These are phyloP conservation scores for Brassica rapa DNA, from an alignment of 345 rosid genomes.

Conservation along the genomic window DNA sequence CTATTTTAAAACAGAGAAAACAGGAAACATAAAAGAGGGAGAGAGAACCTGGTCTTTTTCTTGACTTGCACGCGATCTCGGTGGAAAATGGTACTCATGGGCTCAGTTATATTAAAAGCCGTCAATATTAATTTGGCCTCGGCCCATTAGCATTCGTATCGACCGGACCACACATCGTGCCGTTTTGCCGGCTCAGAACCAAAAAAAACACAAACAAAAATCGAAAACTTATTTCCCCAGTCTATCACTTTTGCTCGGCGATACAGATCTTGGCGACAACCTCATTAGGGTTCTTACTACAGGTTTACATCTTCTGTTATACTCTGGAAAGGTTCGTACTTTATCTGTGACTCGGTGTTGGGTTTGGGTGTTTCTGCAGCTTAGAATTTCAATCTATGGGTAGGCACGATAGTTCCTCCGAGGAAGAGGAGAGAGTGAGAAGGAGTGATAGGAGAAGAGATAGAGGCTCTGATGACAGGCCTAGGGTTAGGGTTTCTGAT, in stretches of 20 bases:
- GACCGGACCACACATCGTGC: no score
- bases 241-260: not conserved
- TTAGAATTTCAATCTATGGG: constrained; percentile 21
- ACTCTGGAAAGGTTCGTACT: not conserved
- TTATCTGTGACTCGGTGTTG: not conserved
- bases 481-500: no score
- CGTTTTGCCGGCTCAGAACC: no score
- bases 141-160: no score
- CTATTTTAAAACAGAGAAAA: no score
- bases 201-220: no score
- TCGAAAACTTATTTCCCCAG: not conserved
- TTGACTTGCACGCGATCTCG: constrained; percentile 79
- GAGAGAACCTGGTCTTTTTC: constrained; percentile 68
- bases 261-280: constrained; percentile 31
- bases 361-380: not conserved
- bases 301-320: not conserved
- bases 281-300: constrained; percentile 24
- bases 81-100: constrained; percentile 38
- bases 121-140: constrained; percentile 13
- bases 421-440: constrained; percentile 39
- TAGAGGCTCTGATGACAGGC: constrained; percentile 36
- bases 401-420: constrained; percentile 39
- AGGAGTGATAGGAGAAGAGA: no score
- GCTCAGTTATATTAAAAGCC: not conserved
- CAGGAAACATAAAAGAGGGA: no score